Evolutionary conservation across 2,329 filamentous ascomycete species (phyloP), one percentile per base, ranked within the genome.

Genomic region (Alternaria sp.): DNA sequence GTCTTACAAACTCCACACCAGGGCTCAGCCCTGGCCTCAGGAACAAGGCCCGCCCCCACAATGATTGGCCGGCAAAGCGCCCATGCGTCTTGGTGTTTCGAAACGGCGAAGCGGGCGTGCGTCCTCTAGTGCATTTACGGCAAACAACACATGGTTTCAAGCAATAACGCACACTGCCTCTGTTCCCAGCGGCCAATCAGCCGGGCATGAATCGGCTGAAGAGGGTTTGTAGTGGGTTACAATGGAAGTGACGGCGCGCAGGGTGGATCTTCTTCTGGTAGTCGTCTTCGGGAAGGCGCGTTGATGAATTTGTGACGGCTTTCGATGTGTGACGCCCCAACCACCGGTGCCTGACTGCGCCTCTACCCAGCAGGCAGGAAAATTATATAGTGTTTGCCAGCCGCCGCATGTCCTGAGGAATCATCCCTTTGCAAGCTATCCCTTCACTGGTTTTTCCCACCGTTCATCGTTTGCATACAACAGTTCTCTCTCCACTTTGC

Each of bases 61-160:
- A 28, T 51, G 58, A 70, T 71, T 71, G 65, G 68, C 56, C 48
- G 49, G 38, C 48, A 63, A 59, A 52, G 47, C 59, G 48, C 59
- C 60, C 39, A 62, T 54, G 59, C 55, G 34, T 53, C 62, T 60
- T 51, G 63, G 58, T 64, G 68, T 70, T 70, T 70, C 67, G 61
- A 69, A 71, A 71, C 68, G 54, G 20, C 32, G 30, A 44, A 42
- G 34, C 34, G 59, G 32, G 9, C 47, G 41, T 51, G 51, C 52
- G 18, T 30, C 28, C 46, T 36, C 47, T 51, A 48, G 62, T 42
- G 49, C 54, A 62, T 26, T 24, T 39, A 63, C 59, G 57, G 42
- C 53, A 60, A 64, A 57, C 56, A 55, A 49, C 59, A 59, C 59
- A 57, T 60, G 49, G 52, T 62, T 62, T 59, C 53, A 59, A 55